Base-by-base conservation (phyloP, 441 rosid genomes). In the Populus hybrid region DNA sequence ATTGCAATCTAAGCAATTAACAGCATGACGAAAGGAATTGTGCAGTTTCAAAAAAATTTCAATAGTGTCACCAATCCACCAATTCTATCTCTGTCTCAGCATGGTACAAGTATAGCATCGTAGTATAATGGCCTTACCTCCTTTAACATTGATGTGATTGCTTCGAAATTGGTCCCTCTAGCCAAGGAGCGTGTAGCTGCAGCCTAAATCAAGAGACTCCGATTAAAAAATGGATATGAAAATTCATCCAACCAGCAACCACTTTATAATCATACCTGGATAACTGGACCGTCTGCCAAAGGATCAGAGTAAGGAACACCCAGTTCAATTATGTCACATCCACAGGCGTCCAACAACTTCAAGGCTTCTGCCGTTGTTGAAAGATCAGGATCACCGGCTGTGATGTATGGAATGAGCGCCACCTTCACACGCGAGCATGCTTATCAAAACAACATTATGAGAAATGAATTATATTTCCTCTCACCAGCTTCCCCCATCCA, bases 261-360 rank as follows among this genome's bases (percentile, higher is more conserved):
- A 67, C 26, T 75, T 0, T 36, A 35, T 71, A n/a, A 42, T 26
- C 79, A 76, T 18, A 89, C 99, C 98, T 95, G 99, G 67, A 95
- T 94, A 57, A 95, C 98, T 38, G 95, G 98, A 83, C 99, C 98
- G 83, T 96, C 99, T 38, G 99, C 99, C 69, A 96, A 72, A 68
- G 99, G 95, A 84, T 94, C 99, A 76, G 98, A 96, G 82, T 94
- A 94, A 0, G 98, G 99, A 57, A 96, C 93, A 80, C 99, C 99
- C 57, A 96, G 84, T 84, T 96, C 98, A 84, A 96, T 96, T n/a
- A 96, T 93, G 86, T 96, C 94, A 1, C 87, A 90, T 35, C 99
- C 99, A 80, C 97, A 92, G 0, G 91, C 84, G 46, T 94, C 96
- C 76, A 96, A 92, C 82, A 96, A 84, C 89, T 93, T 91, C 72